Conservation (phyloP, 768 basidiomycete genomes). For the Kondoa subrosea region DNA sequence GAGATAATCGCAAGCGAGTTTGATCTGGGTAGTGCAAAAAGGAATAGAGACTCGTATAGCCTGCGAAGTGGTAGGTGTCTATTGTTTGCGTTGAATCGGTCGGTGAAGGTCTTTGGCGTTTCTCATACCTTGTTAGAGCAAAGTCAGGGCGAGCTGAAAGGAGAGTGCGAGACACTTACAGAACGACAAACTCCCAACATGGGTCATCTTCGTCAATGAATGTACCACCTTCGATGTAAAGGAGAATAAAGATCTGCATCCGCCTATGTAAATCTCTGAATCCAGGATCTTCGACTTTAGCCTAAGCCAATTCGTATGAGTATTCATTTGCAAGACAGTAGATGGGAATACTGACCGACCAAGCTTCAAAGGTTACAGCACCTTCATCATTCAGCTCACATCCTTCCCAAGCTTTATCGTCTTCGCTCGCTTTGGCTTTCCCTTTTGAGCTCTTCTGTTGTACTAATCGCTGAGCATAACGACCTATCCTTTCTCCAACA, state of each 20-base stretch:
- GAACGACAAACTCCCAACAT: constrained; percentile 74
- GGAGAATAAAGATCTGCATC: constrained; percentile 84
- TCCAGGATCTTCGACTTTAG: constrained; percentile 66
- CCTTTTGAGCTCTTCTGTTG: constrained; percentile 31
- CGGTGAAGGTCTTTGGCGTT: constrained; percentile 43
- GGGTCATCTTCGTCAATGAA: constrained; percentile 90
- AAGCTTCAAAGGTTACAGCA: constrained; percentile 66
- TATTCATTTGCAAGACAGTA: neutral
- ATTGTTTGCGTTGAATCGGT: constrained; percentile 35
- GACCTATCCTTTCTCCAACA: constrained; percentile 53
- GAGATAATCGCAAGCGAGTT: constrained; percentile 75
- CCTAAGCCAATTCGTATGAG: constrained; percentile 35
- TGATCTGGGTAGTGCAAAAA: constrained; percentile 93
- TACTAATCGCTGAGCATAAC: constrained; percentile 50
- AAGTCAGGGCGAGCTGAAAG: neutral
- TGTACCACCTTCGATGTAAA: constrained; percentile 90
- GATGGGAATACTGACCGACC: constrained; percentile 48
- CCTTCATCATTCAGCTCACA: constrained; percentile 42
- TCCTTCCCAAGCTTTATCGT: constrained; percentile 27
- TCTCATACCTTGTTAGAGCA: constrained; percentile 52
- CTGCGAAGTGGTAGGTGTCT: constrained; percentile 71
- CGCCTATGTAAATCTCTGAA: constrained; percentile 77
- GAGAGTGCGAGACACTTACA: constrained; percentile 43
- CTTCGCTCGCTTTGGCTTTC: constrained; percentile 44
- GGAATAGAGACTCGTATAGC: constrained; percentile 83